phyloP scores from a whole-genome alignment of 352 stramenopile genomes.

The Globisporangium solare region DNA sequence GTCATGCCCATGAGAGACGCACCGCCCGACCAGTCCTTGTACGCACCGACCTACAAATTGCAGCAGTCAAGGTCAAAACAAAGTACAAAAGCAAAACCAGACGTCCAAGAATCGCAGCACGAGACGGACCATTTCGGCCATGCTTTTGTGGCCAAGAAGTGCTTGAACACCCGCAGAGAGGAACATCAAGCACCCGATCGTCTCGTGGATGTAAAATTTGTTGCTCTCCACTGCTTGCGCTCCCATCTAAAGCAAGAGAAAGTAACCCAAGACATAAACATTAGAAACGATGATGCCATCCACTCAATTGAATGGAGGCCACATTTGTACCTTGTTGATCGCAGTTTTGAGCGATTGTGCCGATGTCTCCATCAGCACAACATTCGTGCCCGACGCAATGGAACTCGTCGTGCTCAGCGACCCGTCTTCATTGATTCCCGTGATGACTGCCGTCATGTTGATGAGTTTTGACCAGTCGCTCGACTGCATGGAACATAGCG shows the following conservation, averaged over 20 bases:
- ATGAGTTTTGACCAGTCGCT: conserved; percentile 80
- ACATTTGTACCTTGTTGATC: conserved; percentile 63
- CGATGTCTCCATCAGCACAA: conserved; percentile 87
- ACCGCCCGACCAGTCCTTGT: conserved; percentile 78
- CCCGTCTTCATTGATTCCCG: conserved; percentile 75
- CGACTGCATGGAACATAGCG: conserved; percentile 74
- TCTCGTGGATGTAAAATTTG: conserved; percentile 82
- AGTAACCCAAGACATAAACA: neutral
- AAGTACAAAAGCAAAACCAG: neutral
- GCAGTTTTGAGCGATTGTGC: conserved; percentile 73
- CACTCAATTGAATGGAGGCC: no score
- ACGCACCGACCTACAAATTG: conserved; percentile 62
- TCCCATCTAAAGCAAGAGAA: conserved; percentile 46
- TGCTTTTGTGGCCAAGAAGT: conserved; percentile 83
- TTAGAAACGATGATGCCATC: neutral
- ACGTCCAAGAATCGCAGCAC: neutral
- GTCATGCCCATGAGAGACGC: conserved; percentile 85
- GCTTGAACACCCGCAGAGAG: conserved; percentile 80
- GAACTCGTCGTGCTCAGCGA: conserved; percentile 81
- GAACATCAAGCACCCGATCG: conserved; percentile 84
- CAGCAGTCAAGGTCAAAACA: conserved; percentile 1
- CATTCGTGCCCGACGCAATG: conserved; percentile 65
- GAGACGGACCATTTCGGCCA: conserved; percentile 75
- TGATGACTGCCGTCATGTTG: conserved; percentile 85
- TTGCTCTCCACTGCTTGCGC: conserved; percentile 63